Base-by-base conservation (phyloP, 768 basidiomycete species). In the Termitomyces sp. region DNA sequence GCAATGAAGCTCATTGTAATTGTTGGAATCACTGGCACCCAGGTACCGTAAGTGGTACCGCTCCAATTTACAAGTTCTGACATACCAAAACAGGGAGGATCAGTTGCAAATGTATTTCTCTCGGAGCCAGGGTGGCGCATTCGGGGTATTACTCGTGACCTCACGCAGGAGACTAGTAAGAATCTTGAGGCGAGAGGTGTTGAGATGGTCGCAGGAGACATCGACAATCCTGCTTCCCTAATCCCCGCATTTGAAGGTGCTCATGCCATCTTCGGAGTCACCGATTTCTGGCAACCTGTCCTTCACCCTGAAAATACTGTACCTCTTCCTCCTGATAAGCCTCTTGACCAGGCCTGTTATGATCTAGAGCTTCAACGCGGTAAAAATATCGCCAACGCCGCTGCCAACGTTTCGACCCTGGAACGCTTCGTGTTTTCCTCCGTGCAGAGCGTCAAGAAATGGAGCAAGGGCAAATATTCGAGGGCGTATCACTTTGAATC, bases 231-330 rank as follows among this genome's bases (percentile, higher is more conserved):
- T 18, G 38, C 44, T 3, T 50, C 53, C 40, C 58, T 59, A 16
- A n/a, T 43, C 1, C 38, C n/a, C 8, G 53, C 47, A 23, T 59
- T 59, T 7, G 53, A 50, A 43, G 58, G 53, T 28, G 58, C 58
- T 40, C 53, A 59, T 10, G 48, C 48, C 47, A 55, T 59, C 28
- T 59, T 59, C 8, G 58, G 53, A 14, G 53, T 59, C 38, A 59
- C 58, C 28, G 53, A 59, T 36, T 59, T 59, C 35, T 59, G 58
- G 58, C 58, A 59, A 28, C 58, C 58, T 14, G 18, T 59, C 20
- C 9, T 55, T 7, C 43, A 38, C 8, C 52, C 38, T 32, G 38
- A 50, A 2, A 41, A 18, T 28, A 16, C 58, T 5, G 28, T 41
- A 16, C 32, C 50, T 40, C 53, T 54, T 32, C 32, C 43, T 38